Evolutionary conservation across 1,284 basidiomycete genomes (phyloP).

Genomic region (Calocybe gambosa): DNA sequence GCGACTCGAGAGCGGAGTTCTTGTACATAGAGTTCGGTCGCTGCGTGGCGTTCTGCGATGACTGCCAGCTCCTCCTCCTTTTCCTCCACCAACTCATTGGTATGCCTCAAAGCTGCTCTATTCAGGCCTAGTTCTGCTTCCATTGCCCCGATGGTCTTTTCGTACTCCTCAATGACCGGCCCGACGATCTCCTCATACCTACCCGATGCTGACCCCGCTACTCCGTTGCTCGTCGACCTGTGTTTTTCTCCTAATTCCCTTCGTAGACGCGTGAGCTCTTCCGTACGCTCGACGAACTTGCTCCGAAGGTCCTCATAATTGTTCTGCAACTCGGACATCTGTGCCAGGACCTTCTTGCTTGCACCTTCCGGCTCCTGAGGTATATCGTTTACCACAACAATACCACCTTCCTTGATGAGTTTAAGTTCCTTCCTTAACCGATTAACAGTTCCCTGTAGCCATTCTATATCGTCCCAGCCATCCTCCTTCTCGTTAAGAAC

Average conservation of each 20-base stretch:
- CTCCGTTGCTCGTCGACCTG: slow-evolving; percentile 53
- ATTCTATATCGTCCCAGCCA: slow-evolving; percentile 98
- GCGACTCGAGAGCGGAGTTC: slow-evolving; percentile 77
- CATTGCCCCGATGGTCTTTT: slow-evolving; percentile 93
- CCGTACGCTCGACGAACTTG: slow-evolving; percentile 80
- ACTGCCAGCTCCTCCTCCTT: slow-evolving; percentile 74
- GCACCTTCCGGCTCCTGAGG: slow-evolving; percentile 46
- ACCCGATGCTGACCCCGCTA: slow-evolving; percentile 47
- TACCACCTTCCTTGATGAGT: slow-evolving; percentile 61
- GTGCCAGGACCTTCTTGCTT: slow-evolving; percentile 67
- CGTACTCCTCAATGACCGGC: slow-evolving; percentile 97
- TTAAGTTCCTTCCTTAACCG: slow-evolving; percentile 87
- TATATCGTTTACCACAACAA: slow-evolving; percentile 23
- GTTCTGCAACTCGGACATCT: slow-evolving; percentile 73
- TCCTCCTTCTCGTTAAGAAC: slow-evolving; percentile 92
- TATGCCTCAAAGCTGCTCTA: slow-evolving; percentile 81
- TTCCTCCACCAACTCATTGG: slow-evolving; percentile 88
- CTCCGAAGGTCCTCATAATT: slow-evolving; percentile 82
- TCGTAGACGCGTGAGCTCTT: slow-evolving; percentile 76
- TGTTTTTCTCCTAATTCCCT: slow-evolving; percentile 72
- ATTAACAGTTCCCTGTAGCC: slow-evolving; percentile 82
- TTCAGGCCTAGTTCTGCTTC: slow-evolving; percentile 92
- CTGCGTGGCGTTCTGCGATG: slow-evolving; percentile 62
- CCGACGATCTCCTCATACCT: slow-evolving; percentile 96
- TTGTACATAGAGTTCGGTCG: slow-evolving; percentile 81